Base-by-base conservation (phyloP, 164 flowering plant species). In the Berberis thunbergii region DNA sequence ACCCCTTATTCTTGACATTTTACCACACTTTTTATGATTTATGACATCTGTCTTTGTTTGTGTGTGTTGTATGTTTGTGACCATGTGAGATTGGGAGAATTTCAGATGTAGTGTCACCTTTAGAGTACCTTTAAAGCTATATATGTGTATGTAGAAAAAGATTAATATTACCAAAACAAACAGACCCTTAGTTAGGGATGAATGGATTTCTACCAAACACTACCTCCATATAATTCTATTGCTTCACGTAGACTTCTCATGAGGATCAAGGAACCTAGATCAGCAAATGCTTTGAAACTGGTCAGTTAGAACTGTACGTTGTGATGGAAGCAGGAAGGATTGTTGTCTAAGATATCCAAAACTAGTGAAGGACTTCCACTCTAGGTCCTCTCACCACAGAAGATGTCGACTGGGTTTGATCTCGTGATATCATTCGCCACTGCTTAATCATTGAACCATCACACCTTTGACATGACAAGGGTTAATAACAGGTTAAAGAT, bases 1-100 rank as follows among this genome's bases (percentile, higher is more conserved):
- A 83, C 57, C 79, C 64, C 78, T 77, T 75, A 76, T 76, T 10
- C 75, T 8, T 58, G 72, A 77, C 70, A 73, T 64, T 54, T 62
- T 70, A 63, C 68, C 64, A 45, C 66, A 13, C 55, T 49, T 41
- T 46, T 48, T 45, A 54, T 10, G 67, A 65, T 43, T 40, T 26
- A 26, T 26, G 26, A 26, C 26, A 26, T 26, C 26, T 26, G 26
- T 26, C 26, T 26, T 26, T 26, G 26, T 26, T 26, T 26, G 26
- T 26, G 26, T 26, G 26, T 26, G 26, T 26, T 26, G 26, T 26
- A 26, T 26, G 26, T 26, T n/a, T 26, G 26, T 26, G 41, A 42
- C 41, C 6, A n/a, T 12, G 45, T 1, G 49, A 12, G 53, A 39
- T 26, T 4, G 59, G 43, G 60, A 54, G 52, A 10, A 57, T 10